Conservation (phyloP, 176 grass and related monocot species). For the Cymbopogon citratus region DNA sequence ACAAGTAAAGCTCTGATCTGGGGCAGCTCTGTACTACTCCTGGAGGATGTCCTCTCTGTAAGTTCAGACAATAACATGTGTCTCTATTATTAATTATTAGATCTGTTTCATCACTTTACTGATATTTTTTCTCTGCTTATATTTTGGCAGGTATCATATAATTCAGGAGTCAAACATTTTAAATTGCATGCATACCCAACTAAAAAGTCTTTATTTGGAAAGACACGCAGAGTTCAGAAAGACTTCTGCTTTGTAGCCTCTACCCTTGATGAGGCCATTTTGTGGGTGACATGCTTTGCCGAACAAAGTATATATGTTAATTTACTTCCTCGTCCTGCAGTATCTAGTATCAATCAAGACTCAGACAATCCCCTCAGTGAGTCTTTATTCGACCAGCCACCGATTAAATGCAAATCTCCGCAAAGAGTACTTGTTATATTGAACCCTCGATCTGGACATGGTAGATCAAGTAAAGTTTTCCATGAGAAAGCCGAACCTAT, state of each 20-base stretch:
- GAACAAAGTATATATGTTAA: constrained; percentile 86
- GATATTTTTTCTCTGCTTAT: constrained; percentile 18
- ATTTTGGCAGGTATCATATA: constrained; percentile 76
- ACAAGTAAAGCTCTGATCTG: constrained; percentile 95
- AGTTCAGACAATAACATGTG: constrained; percentile 34
- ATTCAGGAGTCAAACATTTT: constrained; percentile 58
- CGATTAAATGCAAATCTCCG: constrained; percentile 74
- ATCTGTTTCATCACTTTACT: not conserved
- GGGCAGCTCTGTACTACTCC: constrained; percentile 66
- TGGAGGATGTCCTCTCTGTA: constrained; percentile 92
- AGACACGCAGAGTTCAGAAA: constrained; percentile 56
- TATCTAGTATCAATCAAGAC: constrained; percentile 50
- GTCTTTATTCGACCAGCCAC: constrained; percentile 61
- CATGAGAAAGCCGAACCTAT: constrained; percentile 93
- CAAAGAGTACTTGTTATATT: constrained; percentile 88
- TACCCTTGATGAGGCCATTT: constrained; percentile 60
- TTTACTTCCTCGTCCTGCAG: constrained; percentile 49
- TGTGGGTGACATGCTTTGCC: constrained; percentile 82
- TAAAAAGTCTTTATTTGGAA: constrained; percentile 69
- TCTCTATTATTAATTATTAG: constrained; percentile 22
- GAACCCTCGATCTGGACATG: constrained; percentile 95
- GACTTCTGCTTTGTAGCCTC: constrained; percentile 83
- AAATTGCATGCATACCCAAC: constrained; percentile 73
- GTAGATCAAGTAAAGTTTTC: constrained; percentile 87
- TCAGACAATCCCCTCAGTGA: constrained; percentile 47